Percentiles rank a stretch among this genome's conserved stretches.
These are phyloP conservation scores for Trichoderma asperellum DNA, from an alignment of 2,329 filamentous ascomycete species.

Conservation along the genomic window DNA sequence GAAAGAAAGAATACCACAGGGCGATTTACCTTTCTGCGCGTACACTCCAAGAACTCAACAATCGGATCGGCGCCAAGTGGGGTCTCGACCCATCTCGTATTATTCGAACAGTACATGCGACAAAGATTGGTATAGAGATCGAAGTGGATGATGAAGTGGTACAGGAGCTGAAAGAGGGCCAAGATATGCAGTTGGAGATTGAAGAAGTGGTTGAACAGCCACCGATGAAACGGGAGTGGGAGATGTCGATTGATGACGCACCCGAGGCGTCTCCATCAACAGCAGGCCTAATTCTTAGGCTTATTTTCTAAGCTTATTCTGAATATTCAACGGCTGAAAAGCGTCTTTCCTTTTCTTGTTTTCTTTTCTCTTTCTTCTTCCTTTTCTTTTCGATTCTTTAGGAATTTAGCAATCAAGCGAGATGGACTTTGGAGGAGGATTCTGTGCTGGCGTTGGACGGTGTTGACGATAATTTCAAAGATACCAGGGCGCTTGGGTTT, in stretches of 20 bases:
- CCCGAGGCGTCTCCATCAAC: constrained; percentile 31
- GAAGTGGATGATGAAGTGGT: constrained; percentile 91
- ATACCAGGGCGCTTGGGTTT: constrained; percentile 27
- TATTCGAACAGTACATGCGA: constrained; percentile 71
- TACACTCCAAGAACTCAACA: constrained; percentile 73
- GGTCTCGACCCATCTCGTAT: constrained; percentile 74
- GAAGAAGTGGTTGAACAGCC: constrained; percentile 47
- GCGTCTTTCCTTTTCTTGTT: background rate
- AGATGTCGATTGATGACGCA: constrained; percentile 56
- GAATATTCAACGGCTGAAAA: background rate
- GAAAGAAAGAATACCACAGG: constrained; percentile 69
- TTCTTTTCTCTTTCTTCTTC: background rate
- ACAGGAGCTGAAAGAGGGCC: constrained; percentile 80
- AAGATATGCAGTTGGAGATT: constrained; percentile 84
- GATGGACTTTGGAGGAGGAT: constrained; percentile 1
- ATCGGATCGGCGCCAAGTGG: constrained; percentile 77
- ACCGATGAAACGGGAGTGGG: constrained; percentile 60
- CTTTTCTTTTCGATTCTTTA: background rate
- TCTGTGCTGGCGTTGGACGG: constrained; percentile 28
- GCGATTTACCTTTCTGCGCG: constrained; percentile 85
- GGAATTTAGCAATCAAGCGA: constrained; percentile 16
- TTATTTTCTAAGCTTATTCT: constrained; percentile 29
- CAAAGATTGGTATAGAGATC: constrained; percentile 76
- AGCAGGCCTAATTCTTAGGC: constrained; percentile 31
- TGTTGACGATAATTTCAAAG: constrained; percentile 30